Percentiles rank a stretch among this genome's conserved stretches.
Conservation (phyloP, 352 stramenopile species). For the Phytophthora pinifolia region DNA sequence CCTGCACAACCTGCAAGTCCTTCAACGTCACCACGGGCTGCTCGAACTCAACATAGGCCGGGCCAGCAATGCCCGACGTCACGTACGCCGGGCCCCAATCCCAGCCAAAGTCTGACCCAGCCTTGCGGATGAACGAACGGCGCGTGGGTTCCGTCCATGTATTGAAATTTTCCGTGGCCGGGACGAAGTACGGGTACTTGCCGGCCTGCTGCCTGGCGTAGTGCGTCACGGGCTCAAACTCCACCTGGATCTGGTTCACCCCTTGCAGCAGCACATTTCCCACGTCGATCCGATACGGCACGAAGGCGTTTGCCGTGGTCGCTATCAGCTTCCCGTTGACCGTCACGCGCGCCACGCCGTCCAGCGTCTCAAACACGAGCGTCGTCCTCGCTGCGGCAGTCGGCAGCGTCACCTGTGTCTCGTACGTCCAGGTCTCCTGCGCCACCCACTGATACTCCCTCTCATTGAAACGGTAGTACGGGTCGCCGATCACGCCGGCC, state of each 20-base stretch:
- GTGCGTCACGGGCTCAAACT: conserved; percentile 54
- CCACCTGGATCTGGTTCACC: conserved; percentile 55
- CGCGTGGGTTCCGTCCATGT: conserved; percentile 78
- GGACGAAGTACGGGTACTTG: conserved; percentile 77
- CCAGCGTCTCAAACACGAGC: conserved; percentile 70
- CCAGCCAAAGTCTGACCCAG: conserved; percentile 86
- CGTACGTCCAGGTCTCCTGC: conserved; percentile 73
- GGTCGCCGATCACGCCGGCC: conserved; percentile 59
- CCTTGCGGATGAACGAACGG: conserved; percentile 83
- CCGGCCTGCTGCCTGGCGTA: conserved; percentile 56
- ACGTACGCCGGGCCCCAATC: conserved; percentile 83
- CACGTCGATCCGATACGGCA: conserved; percentile 54
- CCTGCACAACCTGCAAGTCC: conserved; percentile 47
- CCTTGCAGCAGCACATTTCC: conserved; percentile 19
- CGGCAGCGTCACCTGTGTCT: conserved; percentile 45
- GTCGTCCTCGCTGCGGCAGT: conserved; percentile 1
- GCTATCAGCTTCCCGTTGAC: conserved; percentile 63
- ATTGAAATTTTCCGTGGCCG: conserved; percentile 75
- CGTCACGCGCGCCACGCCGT: conserved; percentile 63
- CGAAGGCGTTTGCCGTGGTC: conserved; percentile 62
- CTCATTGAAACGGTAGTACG: conserved; percentile 79
- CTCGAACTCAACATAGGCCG: conserved; percentile 45
- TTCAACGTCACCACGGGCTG: conserved; percentile 22
- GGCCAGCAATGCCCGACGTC: conserved; percentile 61
- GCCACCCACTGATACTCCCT: conserved; percentile 65